Evolutionary conservation across 1,284 basidiomycete genomes (phyloP).

Genomic region (Sporisorium graminicola): DNA sequence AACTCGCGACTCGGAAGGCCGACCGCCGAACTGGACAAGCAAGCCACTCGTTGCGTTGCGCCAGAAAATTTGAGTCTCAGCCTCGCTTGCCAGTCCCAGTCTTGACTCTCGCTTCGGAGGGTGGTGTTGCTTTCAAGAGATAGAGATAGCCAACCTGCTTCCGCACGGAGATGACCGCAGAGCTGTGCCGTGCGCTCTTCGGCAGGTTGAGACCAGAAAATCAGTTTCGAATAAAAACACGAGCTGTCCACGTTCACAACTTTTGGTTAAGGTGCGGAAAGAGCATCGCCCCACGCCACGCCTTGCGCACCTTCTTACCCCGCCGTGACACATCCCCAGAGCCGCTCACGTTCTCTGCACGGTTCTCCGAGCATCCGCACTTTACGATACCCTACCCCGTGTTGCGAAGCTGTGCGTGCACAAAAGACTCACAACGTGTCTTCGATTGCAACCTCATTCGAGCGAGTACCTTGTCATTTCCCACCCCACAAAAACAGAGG

Average conservation of each 20-base stretch:
- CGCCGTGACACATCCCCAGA: neutral
- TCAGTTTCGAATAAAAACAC: neutral
- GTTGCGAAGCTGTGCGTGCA: too few relatives aligned
- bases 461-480: neutral
- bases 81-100: neutral
- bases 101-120: neutral
- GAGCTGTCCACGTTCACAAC: neutral
- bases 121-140: neutral
- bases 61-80: neutral
- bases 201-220: neutral
- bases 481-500: neutral
- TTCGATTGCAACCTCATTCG: too few relatives aligned
- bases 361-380: neutral
- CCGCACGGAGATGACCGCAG: neutral
- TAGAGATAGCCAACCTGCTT: too few relatives aligned
- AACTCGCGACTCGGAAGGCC: slow-evolving; percentile 12
- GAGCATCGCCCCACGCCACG: neutral
- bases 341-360: neutral
- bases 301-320: neutral
- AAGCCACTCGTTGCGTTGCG: neutral
- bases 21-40: slow-evolving; percentile 15
- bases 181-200: neutral
- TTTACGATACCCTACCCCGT: neutral
- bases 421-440: neutral
- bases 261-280: neutral